A percentile compares a stretch with the other conserved stretches of the same genome.
phyloP scores from a whole-genome alignment of 805 yeast genomes.

The Saturnispora sanitii region DNA sequence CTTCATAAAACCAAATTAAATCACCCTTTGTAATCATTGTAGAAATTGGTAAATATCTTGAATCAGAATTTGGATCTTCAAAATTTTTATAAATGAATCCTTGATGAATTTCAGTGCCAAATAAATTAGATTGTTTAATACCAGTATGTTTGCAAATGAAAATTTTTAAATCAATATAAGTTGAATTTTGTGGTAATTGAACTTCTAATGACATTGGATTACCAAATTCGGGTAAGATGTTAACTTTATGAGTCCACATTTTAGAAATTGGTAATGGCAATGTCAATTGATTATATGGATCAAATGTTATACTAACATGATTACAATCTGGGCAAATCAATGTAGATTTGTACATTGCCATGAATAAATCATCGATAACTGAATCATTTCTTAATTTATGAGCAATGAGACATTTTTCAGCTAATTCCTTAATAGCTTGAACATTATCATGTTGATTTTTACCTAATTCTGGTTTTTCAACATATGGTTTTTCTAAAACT shows the following conservation, averaged over 20 bases:
- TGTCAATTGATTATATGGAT: conserved; percentile 86
- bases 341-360: conserved; percentile 86
- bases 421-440: conserved; percentile 48
- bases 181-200: conserved; percentile 57
- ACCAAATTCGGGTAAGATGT: conserved; percentile 50
- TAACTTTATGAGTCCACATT: conserved; percentile 59
- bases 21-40: conserved; percentile 60
- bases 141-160: conserved; percentile 46
- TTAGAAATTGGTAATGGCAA: conserved; percentile 75
- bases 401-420: conserved; percentile 68
- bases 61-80: conserved; percentile 42
- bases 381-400: conserved; percentile 80
- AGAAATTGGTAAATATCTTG: conserved; percentile 54
- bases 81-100: conserved; percentile 60
- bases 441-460: conserved; percentile 50
- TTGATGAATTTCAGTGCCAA: conserved; percentile 56
- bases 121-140: conserved; percentile 29
- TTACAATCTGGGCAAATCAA: conserved; percentile 78
- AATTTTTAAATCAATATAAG: conserved; percentile 50
- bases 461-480: conserved; percentile 76
- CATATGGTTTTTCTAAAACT: conserved; percentile 70
- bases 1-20: conserved; percentile 50
- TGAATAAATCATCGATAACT: conserved; percentile 72
- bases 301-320: conserved; percentile 79
- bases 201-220: conserved; percentile 50